Evolutionary conservation across 2,329 filamentous ascomycete genomes (phyloP), one percentile per base, ranked within the genome.

Genomic region (Colletotrichum sp.): DNA sequence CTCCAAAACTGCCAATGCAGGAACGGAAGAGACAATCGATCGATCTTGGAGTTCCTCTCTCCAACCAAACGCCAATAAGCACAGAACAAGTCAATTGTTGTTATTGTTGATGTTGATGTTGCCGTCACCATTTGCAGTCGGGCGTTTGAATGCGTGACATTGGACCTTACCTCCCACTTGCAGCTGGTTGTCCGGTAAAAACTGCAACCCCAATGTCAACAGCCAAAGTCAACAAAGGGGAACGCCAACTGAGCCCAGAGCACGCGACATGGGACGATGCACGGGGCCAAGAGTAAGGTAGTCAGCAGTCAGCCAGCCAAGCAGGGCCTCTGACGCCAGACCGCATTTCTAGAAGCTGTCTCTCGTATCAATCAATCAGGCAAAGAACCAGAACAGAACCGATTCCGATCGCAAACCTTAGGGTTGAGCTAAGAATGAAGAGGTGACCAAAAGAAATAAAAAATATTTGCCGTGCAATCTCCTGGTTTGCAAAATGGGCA

Each of bases 231-330:
- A 76, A 76, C 70, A 76, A 73, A 64, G 44, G 44, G 44, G 44
- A 52, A 22, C 59, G 59, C 59, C 39, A 74, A 55, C 49, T 44
- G n/a, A 22, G 55, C 34, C 65, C 30, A 52, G 32, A 61, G 49
- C 49, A 76, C 73, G 74, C 74, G 74, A 73, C 74, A 76, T 76
- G 70, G 70, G 74, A 73, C 63, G 74, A 69, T 76, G 73, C 73
- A 73, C 70, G 63, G 69, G 30, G 57, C 3, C 36, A 36, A 13
- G 25, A 9, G 19, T 30, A 64, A 9, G 16, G 19, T 30, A 64
- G 19, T 49, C 39, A 44, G 57, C 16, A n/a, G 22, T 19, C 49
- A 49, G 36, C 29, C 44, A 22, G 44, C 44, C 44, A 52, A 62
- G 57, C n/a, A 59, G 55, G 55, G 55, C 25, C 22, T 59, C 71